phyloP scores from a whole-genome alignment of 2,329 filamentous ascomycete species.

The Scedosporium minutisporum region DNA sequence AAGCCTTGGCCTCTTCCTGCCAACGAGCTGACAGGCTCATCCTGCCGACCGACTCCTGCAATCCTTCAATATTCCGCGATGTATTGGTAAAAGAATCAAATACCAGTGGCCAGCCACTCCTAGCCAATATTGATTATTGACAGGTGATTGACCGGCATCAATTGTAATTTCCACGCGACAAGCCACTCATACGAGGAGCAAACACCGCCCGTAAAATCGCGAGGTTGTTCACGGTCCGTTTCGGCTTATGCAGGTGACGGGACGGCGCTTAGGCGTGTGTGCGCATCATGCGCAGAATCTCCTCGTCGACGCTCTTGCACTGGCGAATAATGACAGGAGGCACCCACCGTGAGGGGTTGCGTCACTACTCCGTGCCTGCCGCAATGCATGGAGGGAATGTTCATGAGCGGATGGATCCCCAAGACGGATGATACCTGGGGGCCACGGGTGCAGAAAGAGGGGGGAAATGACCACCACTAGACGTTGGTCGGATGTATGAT shows the following conservation, averaged over 20 bases:
- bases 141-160: background rate
- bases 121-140: too few relatives aligned
- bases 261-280: background rate
- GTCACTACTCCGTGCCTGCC: background rate
- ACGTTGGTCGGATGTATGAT: background rate
- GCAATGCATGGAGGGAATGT: background rate
- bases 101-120: background rate
- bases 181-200: background rate
- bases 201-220: background rate
- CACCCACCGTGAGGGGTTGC: background rate
- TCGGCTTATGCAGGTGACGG: background rate
- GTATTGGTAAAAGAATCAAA: too few relatives aligned
- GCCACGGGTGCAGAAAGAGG: too few relatives aligned
- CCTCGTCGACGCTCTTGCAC: background rate
- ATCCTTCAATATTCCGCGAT: too few relatives aligned
- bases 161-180: background rate
- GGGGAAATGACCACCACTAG: background rate
- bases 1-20: too few relatives aligned
- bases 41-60: too few relatives aligned
- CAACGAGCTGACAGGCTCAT: too few relatives aligned
- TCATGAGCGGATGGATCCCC: too few relatives aligned
- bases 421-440: too few relatives aligned
- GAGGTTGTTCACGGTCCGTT: background rate
- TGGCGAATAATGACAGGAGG: background rate
- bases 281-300: background rate